Evolutionary conservation across 2,329 filamentous ascomycete genomes (phyloP).

Genomic region (Pezicula neosporulosa): DNA sequence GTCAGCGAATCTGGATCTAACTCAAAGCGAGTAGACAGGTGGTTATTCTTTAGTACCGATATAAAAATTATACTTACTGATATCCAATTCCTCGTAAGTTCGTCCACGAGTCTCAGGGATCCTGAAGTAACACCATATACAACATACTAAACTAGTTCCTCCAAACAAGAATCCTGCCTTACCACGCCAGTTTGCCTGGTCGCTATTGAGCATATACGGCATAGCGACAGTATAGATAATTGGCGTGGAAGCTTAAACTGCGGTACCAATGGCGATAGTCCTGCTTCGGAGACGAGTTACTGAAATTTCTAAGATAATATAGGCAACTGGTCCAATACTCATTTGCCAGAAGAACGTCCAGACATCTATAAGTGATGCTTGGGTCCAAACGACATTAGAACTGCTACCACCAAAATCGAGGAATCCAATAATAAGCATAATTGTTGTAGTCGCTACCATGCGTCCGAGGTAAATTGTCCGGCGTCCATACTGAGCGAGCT

Average conservation of each 20-base stretch:
- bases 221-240: constrained; percentile 29
- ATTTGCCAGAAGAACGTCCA: constrained; percentile 29
- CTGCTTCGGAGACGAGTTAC: constrained; percentile 31
- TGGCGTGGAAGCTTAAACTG: constrained; percentile 28
- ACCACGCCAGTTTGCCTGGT: constrained; percentile 44
- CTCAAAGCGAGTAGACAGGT: too few relatives aligned
- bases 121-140: constrained; percentile 34
- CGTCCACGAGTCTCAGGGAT: constrained; percentile 37
- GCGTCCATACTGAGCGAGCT: constrained; percentile 42
- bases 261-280: constrained; percentile 24
- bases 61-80: too few relatives aligned
- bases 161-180: constrained; percentile 41
- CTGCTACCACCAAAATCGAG: constrained; percentile 16
- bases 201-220: constrained; percentile 39
- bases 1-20: too few relatives aligned
- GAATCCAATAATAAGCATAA: constrained; percentile 43
- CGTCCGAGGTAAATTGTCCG: constrained; percentile 46
- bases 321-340: constrained; percentile 34
- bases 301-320: constrained; percentile 29
- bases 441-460: constrained; percentile 35
- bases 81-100: constrained; percentile 42
- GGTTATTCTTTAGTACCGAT: too few relatives aligned
- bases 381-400: constrained; percentile 30
- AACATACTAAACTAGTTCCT: constrained; percentile 32
- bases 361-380: constrained; percentile 25